Evolutionary conservation across 768 basidiomycete species (phyloP), one percentile per base, ranked within the genome.

Genomic region (Leccinum arenicola): DNA sequence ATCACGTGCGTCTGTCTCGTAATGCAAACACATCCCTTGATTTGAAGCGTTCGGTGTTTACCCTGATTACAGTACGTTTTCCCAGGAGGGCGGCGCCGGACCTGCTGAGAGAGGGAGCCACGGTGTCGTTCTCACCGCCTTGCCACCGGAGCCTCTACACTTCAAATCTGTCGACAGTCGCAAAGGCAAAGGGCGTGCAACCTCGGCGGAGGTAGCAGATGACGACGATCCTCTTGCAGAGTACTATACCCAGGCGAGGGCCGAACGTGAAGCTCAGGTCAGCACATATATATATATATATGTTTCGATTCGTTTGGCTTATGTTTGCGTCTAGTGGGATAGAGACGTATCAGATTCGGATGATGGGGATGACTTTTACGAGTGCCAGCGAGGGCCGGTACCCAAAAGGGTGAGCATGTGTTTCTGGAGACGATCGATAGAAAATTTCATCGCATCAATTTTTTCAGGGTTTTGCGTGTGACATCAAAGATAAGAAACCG

Each of bases 401-500:
- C 59, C 69, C 17, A 73, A 68, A 65, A 70, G 72, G 57, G 75
- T 76, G 57, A n/a, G 71, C 65, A 9, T n/a, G 10, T 38, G 4
- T 6, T 43, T 36, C 31, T 19, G 10, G 3, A 8, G n/a, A 11
- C 50, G 17, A 3, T 14, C 7, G 3, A 50, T 2, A 3, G 10
- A 56, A 19, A 8, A 25, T n/a, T 36, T n/a, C n/a, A 6, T 25
- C 47, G 7, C 35, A 17, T 45, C 40, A 12, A 14, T 3, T 50
- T 36, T 21, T 31, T 19, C 23, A 90, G 87, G 84, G 83, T n/a
- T 92, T 83, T 73, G 74, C 83, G 14, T 89, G 87, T 67, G 88
- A 92, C 61, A 73, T 73, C 15, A 82, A 80, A 63, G 75, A 76
- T 27, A 66, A 59, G 1, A 71, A 67, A 49, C 50, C 66, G 57